Evolutionary conservation across 1,284 basidiomycete genomes (phyloP), one percentile per base, ranked within the genome.

Genomic region (Mycena sp.): DNA sequence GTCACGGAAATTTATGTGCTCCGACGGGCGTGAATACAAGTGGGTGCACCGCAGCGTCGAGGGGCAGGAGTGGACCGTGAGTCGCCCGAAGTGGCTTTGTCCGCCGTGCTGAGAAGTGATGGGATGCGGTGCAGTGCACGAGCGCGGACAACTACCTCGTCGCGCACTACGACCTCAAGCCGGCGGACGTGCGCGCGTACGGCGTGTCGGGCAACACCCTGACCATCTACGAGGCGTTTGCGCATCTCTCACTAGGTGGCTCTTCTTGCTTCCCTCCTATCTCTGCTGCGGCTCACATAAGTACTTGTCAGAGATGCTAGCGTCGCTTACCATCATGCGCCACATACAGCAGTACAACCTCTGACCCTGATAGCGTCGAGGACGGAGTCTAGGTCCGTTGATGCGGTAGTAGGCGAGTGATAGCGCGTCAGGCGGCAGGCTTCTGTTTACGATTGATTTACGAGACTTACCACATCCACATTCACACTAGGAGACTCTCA

Each of bases 271-370:
- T 53, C 23, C 28, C 46, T 19, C 61, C 26, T 43, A 16, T 50
- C 17, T 45, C 32, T 29, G 26, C 51, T 37, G 12, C 56, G 25
- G 43, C 55, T 37, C 26, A 38, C 44, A 14, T 23, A 30, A 23
- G 52, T 19, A 32, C 65, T 46, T 12, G 46, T 17, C 63, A 90
- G 88, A 90, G 71, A 78, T 90, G 52, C 77, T 90, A 3, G 81
- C 86, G 7, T 85, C 87, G 12, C 73, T 90, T 64, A 85, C 83
- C 11, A 87, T 90, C 70, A 89, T 90, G 87, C 85, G 88, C 11
- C 84, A 89, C 71, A 84, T 86, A 58, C 79, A 79, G 26, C 77
- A 81, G 67, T 75, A 81, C 58, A 78, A 79, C 55, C 75, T 84
- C 38, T 85, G 69, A 71, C 41, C 32, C 14, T 52, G 53, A 23